Evolutionary conservation across 805 yeast genomes (phyloP), one percentile per base, ranked within the genome.

Genomic region (Cyberlindnera galapagoensis): DNA sequence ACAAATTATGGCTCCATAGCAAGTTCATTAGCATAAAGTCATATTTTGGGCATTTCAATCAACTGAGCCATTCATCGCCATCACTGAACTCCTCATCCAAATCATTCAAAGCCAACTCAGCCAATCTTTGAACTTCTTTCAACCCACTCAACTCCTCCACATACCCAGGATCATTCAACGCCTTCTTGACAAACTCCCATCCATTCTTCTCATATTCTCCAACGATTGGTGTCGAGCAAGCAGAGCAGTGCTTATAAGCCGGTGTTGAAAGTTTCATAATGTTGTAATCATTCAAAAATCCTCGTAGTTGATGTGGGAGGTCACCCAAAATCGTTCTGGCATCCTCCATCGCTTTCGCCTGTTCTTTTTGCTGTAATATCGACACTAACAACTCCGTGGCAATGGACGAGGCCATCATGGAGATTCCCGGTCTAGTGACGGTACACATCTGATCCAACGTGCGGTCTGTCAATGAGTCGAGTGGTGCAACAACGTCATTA

Each of bases 361-460:
- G n/a, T n/a, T n/a, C 21, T 0, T 75, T 75, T 44, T 79, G 80
- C 53, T 90, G 97, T 24, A 85, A 47, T 0, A 84, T 40, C 1
- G 92, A 74, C 0, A 83, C 82, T 39, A 86, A 51, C 6, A 92
- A 58, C 53, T 92, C 98, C 1, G 84, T 94, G 0, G 94, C 94
- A 22, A 79, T 60, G 0, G 96, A 75, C 0, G 95, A 73, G 0
- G 97, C 97, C 58, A 86, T 61, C 47, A 82, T 61, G 0, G 99
- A 95, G 1, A 82, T 88, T 1, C 99, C 98, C 0, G 99, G 97
- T 24, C 98, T 66, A 0, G 98, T 92, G 1, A 92, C 98, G 0
- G 99, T 92, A 52, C 99, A 92, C 97, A 92, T 92, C 57, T 92
- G 97, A 58, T 92, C 99, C 35, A 92, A 62, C 0, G 97, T 83